These are phyloP conservation scores for Cronartium quercuum DNA, from an alignment of 1,284 basidiomycete genomes.

Conservation along the genomic window DNA sequence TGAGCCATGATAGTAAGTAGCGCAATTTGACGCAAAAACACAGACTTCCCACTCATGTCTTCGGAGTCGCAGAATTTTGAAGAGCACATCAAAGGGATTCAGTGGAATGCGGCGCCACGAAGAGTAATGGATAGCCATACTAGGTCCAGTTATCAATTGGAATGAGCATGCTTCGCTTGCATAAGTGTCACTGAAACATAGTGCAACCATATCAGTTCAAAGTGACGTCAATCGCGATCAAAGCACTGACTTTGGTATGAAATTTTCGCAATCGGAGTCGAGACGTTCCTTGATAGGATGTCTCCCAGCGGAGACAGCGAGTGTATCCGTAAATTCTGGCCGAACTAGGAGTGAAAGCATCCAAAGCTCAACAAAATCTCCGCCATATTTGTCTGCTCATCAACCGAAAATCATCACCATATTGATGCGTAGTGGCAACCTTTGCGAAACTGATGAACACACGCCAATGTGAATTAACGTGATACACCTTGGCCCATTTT, in stretches of 20 bases:
- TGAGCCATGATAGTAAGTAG: slow-evolving; percentile 46
- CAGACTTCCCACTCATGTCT: slow-evolving; percentile 44
- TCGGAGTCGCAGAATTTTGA: neutral
- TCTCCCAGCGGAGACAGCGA: slow-evolving; percentile 75
- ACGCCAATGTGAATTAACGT: too few species aligned
- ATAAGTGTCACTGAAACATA: slow-evolving; percentile 60
- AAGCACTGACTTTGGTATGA: slow-evolving; percentile 27
- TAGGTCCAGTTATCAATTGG: slow-evolving; percentile 52
- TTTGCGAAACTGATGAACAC: slow-evolving; percentile 59
- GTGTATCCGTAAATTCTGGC: slow-evolving; percentile 74
- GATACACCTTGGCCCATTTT: too few species aligned
- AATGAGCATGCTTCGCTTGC: slow-evolving; percentile 72
- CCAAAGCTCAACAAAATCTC: slow-evolving; percentile 50
- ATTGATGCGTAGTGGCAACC: slow-evolving; percentile 60
- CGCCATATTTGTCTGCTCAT: slow-evolving; percentile 62
- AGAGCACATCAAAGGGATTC: neutral
- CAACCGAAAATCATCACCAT: slow-evolving; percentile 44
- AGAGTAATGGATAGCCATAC: slow-evolving; percentile 2
- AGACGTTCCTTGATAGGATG: slow-evolving; percentile 56
- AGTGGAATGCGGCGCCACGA: neutral
- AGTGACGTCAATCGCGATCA: neutral
- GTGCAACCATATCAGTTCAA: neutral
- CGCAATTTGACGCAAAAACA: slow-evolving; percentile 46
- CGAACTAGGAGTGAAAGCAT: slow-evolving; percentile 57
- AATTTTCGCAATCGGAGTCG: slow-evolving; percentile 14